Percentiles rank a stretch among this genome's conserved stretches.
Evolutionary conservation across 345 rosid genomes (phyloP).

Genomic region (Salix purpurea): DNA sequence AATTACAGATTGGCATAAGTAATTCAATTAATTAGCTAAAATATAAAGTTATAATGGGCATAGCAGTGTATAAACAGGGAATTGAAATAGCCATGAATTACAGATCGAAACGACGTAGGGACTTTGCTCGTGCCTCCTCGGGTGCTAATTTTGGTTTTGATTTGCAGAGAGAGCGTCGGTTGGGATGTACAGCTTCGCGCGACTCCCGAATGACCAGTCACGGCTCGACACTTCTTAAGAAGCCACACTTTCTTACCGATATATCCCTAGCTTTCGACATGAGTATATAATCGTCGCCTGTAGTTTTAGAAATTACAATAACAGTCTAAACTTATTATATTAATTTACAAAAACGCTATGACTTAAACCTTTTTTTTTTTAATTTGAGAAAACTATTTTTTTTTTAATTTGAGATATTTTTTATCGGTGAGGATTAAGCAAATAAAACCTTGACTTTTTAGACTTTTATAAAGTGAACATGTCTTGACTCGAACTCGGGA

Average conservation of each 20-base stretch:
- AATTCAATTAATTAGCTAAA: background rate
- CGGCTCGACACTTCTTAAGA: background rate
- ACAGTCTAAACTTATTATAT: background rate
- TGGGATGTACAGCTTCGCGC: background rate
- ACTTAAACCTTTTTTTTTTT: no score
- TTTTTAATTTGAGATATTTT: no score
- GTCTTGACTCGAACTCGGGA: no score
- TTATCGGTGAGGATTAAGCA: no score
- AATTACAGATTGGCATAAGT: background rate
- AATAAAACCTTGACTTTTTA: no score
- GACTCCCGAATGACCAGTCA: background rate
- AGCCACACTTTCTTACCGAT: background rate
- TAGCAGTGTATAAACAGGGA: background rate
- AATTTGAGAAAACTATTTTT: no score
- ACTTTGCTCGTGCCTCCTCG: background rate
- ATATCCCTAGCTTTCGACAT: background rate
- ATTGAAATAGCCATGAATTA: background rate
- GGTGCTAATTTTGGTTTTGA: background rate
- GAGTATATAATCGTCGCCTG: background rate
- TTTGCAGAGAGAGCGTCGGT: background rate
- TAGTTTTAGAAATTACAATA: background rate
- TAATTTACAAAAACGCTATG: no score
- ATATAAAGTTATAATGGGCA: background rate
- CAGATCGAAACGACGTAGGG: background rate
- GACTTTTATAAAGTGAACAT: no score